Percentiles rank a stretch among this genome's conserved stretches.
These are phyloP conservation scores for Corchorus capsularis DNA, from an alignment of 345 rosid genomes.

Conservation along the genomic window DNA sequence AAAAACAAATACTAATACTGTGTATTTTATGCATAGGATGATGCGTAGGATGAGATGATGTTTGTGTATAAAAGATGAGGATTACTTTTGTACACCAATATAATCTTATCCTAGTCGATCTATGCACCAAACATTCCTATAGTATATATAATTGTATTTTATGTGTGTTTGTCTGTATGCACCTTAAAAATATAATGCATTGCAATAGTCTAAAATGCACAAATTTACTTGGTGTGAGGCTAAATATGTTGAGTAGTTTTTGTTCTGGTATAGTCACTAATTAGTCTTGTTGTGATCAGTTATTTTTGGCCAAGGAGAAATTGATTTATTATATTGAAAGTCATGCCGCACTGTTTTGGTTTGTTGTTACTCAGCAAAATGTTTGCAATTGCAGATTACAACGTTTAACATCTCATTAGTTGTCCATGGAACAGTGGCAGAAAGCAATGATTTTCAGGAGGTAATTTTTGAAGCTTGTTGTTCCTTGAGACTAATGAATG, in stretches of 20 bases:
- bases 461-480: slow-evolving; percentile 26
- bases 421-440: slow-evolving; percentile 75
- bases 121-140: neutral
- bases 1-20: no score
- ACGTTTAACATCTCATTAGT: slow-evolving; percentile 68
- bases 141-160: neutral
- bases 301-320: neutral
- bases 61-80: no score
- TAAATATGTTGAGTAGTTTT: neutral
- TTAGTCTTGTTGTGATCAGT: neutral
- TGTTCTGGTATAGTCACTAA: neutral
- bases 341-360: neutral
- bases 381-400: slow-evolving; percentile 50
- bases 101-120: neutral
- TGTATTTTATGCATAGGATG: no score
- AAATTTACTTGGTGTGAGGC: neutral
- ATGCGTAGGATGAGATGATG: no score
- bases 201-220: neutral
- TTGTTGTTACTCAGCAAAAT: neutral
- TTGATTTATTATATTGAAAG: neutral
- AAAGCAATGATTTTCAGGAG: slow-evolving; percentile 55
- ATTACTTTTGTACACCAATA: neutral
- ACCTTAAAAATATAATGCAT: neutral
- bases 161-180: neutral
- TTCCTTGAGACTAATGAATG: slow-evolving; percentile 10